Evolutionary conservation across 179 eudicot species (phyloP).

Genomic region (Beta lomatogona): DNA sequence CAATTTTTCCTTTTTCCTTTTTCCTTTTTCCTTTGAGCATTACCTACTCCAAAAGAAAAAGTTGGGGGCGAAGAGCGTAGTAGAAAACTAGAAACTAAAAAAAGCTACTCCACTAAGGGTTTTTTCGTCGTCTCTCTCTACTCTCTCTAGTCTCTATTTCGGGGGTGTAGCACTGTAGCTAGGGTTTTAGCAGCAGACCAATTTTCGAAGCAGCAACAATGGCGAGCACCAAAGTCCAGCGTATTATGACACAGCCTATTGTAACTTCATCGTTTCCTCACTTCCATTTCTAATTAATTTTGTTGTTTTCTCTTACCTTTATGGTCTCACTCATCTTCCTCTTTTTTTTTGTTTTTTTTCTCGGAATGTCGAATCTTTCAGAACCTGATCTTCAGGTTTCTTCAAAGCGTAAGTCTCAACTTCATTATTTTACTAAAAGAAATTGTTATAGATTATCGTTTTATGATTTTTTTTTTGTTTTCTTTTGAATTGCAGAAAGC

Average conservation of each 20-base stretch:
- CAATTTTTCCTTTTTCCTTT: too few relatives aligned
- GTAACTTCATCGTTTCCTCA: conserved; percentile 30
- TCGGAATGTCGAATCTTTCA: conserved; percentile 25
- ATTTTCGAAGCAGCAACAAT: conserved; percentile 47
- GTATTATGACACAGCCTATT: conserved; percentile 97
- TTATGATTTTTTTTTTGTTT: background rate
- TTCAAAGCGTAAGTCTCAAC: conserved; percentile 70
- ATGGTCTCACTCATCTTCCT: background rate
- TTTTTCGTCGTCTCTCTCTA: background rate
- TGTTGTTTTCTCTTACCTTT: background rate
- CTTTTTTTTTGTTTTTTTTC: background rate
- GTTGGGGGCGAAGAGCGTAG: too few relatives aligned
- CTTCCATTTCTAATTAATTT: background rate
- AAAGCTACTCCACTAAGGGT: background rate
- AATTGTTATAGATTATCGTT: background rate
- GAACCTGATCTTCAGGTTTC: conserved; percentile 95
- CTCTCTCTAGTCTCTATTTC: background rate
- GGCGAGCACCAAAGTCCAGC: conserved; percentile 96
- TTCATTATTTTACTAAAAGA: background rate
- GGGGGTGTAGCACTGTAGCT: too few relatives aligned
- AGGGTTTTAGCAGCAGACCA: conserved; percentile 15
- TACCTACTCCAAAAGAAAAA: too few relatives aligned
- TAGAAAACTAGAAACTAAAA: too few relatives aligned
- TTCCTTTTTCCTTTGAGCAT: too few relatives aligned
- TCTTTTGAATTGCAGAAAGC: conserved; percentile 57